Conservation (phyloP, 2,329 filamentous ascomycete species). For the Cephalotrichum gorgonifer region DNA sequence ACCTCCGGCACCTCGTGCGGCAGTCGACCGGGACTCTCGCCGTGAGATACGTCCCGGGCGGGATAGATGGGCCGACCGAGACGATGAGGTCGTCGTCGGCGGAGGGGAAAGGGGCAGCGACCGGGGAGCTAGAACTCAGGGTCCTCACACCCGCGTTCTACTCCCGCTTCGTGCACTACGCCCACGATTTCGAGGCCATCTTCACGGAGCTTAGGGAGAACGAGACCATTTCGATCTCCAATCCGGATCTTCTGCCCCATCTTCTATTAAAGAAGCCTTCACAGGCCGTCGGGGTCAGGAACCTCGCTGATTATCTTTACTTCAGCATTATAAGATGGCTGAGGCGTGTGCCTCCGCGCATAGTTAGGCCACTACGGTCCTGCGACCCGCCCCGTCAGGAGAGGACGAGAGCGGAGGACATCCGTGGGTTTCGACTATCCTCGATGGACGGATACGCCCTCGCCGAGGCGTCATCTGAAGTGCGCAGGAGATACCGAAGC, state of each 20-base stretch:
- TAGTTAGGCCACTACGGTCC: conserved; percentile 30
- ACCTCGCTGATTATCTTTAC: conserved; percentile 24
- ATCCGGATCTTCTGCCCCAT: conserved; percentile 37
- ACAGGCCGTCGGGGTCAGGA: conserved; percentile 22
- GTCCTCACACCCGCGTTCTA: conserved; percentile 59
- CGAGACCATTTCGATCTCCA: conserved; percentile 46
- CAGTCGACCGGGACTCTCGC: conserved; percentile 29
- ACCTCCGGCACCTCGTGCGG: conserved; percentile 38
- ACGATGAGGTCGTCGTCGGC: conserved; percentile 23
- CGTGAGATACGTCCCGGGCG: conserved; percentile 44
- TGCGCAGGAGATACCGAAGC: conserved; percentile 23
- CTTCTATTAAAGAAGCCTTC: conserved; percentile 29
- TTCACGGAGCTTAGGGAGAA: conserved; percentile 50
- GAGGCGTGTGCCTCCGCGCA: conserved; percentile 28
- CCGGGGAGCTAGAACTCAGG: conserved; percentile 39
- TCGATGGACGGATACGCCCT: conserved; percentile 41
- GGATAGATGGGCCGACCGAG: conserved; percentile 28
- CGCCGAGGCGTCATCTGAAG: conserved; percentile 14
- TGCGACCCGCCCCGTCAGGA: conserved; percentile 12
- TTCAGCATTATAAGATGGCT: conserved; percentile 35
- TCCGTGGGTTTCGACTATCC: conserved; percentile 36
- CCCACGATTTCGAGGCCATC: conserved; percentile 50
- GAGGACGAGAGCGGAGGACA: conserved; percentile 20
- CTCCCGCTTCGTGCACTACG: conserved; percentile 52
- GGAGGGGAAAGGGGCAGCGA: conserved; percentile 6